Evolutionary conservation across 2,329 filamentous ascomycete genomes (phyloP).

Genomic region (Pyricularia grisea): DNA sequence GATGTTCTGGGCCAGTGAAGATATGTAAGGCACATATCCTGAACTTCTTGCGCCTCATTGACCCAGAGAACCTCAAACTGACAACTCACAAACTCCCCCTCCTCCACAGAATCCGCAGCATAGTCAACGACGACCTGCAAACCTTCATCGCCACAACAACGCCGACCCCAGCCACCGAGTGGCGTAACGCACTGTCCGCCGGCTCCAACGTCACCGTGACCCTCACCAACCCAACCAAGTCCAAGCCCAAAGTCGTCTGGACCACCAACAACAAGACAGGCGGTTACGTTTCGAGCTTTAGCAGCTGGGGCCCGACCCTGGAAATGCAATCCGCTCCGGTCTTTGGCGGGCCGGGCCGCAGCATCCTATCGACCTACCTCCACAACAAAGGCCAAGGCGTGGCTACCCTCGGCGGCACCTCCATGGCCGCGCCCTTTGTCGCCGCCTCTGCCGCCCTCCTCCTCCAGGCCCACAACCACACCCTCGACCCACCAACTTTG

Average conservation of each 20-base stretch:
- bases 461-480: background rate
- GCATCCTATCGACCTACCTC: conserved; percentile 1
- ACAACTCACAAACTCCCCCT: too few species aligned
- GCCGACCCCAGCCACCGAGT: background rate
- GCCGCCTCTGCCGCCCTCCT: conserved; percentile 1
- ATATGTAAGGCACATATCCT: background rate
- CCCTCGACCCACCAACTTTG: background rate
- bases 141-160: background rate
- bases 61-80: background rate
- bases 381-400: background rate
- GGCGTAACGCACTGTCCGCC: conserved; percentile 27
- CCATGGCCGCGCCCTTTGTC: background rate
- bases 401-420: background rate
- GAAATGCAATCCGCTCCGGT: conserved; percentile 8
- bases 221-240: conserved; percentile 22
- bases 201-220: conserved; percentile 22
- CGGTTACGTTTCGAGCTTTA: background rate
- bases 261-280: background rate
- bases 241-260: conserved; percentile 18
- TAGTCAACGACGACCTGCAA: conserved; percentile 1
- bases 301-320: conserved; percentile 1
- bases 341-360: background rate
- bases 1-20: background rate
- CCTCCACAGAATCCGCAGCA: background rate
- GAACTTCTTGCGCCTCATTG: too few species aligned